Base-by-base conservation (phyloP, 2,329 filamentous ascomycete genomes). In the Diaporthe australafricana region DNA sequence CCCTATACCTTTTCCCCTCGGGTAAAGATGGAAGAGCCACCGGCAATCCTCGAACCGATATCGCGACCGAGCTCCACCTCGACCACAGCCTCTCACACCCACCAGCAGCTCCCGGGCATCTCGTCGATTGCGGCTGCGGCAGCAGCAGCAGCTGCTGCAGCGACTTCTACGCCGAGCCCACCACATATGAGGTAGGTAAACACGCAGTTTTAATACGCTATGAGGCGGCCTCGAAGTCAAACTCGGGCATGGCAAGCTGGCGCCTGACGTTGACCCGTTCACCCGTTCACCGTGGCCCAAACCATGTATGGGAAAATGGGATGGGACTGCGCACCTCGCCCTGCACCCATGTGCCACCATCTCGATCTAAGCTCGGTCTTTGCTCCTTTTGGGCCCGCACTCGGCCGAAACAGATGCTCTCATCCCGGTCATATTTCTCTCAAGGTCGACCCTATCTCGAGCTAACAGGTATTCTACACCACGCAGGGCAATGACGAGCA, bases 51-150 rank as follows among this genome's bases (percentile, higher is more conserved):
- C 52, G 87, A 89, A 74, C 81, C 84, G 22, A 84, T 87, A 72
- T 87, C 87, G 38, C 83, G 84, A 75, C 85, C 85, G 27, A 84
- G 83, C 75, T 87, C 87, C 40, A 84, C 84, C 3, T 86, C 87
- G 4, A 85, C 85, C 1, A 81, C 84, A 25, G 82, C 81, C 22
- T 84, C 85, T 20, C 78, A 83, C 70, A 81, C 83, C 20, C 67
- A 65, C 9, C 68, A 73, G 32, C 86, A 88, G 52, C 78, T 88
- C 48, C 82, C 86, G 11, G 83, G 82, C 42, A 84, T 88, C 40
- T 81, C 84, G 16, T 80, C 84, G 4, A 79, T 88, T 56, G 84
- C 85, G 47, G 79, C 83, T 32, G 83, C 79, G 53, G 82, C 80
- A 2, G 70, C 71, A 0, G 70, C 71, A 0, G 68, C 71, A 0